Evolutionary conservation across 2,329 filamentous ascomycete genomes (phyloP).

Genomic region (Colletotrichum musicola): DNA sequence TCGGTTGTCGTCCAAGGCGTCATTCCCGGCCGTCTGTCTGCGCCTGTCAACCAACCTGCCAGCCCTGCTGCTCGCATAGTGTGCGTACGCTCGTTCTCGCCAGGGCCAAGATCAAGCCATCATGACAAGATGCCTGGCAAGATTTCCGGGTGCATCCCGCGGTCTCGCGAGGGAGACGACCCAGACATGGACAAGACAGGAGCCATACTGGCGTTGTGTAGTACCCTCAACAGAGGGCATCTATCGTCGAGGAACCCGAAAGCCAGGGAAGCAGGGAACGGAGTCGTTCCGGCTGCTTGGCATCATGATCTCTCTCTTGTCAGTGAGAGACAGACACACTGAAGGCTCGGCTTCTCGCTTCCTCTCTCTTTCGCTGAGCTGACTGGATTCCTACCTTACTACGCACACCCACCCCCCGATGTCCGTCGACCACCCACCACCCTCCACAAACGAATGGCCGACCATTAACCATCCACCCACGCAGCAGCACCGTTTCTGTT

Average conservation of each 20-base stretch:
- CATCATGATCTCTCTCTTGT: conserved; percentile 25
- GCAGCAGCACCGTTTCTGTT: not conserved
- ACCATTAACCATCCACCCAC: conserved; percentile 21
- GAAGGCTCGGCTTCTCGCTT: not conserved
- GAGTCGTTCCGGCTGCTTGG: conserved; percentile 28
- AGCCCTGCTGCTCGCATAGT: conserved; percentile 2
- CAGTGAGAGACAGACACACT: not conserved
- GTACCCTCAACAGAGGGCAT: not conserved
- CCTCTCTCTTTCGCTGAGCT: conserved; percentile 19
- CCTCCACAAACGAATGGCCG: conserved; percentile 32
- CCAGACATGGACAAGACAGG: conserved; percentile 10
- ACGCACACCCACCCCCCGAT: conserved; percentile 26
- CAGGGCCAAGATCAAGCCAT: conserved; percentile 19
- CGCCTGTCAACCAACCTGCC: conserved; percentile 8
- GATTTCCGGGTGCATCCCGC: not conserved
- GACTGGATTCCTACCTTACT: conserved; percentile 24
- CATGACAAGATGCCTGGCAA: conserved; percentile 18
- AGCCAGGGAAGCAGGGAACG: conserved; percentile 25
- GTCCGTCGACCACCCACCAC: conserved; percentile 37
- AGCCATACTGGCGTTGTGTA: not conserved
- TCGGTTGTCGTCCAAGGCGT: conserved; percentile 29
- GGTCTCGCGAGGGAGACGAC: conserved; percentile 3
- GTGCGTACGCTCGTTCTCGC: conserved; percentile 3
- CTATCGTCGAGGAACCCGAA: conserved; percentile 12
- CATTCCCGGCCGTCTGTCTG: conserved; percentile 18